phyloP scores from a whole-genome alignment of 1,284 basidiomycete species.

The Mycosarcoma mackinlayi region DNA sequence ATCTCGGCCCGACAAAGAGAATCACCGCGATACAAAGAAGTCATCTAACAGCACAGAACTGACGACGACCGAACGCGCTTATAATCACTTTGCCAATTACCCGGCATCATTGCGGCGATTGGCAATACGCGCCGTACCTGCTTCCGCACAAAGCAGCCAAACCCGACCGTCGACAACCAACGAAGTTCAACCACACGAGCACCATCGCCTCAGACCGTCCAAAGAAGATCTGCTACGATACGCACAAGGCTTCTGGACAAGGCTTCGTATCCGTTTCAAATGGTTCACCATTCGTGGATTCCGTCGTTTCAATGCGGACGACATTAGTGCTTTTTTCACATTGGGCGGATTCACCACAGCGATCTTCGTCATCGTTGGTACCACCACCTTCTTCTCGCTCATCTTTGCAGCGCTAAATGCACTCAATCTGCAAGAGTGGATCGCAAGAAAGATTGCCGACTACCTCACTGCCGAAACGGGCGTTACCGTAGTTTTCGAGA shows the following conservation, averaged over 20 bases:
- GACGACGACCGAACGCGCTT: conserved; percentile 38
- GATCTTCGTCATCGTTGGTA: conserved; percentile 91
- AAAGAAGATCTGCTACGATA: conserved; percentile 81
- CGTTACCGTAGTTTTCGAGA: conserved; percentile 94
- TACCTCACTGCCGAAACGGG: conserved; percentile 94
- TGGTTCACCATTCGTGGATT: conserved; percentile 98
- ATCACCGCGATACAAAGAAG: neutral
- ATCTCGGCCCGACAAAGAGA: neutral
- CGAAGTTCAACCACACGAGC: conserved; percentile 21
- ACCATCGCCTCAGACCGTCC: conserved; percentile 47
- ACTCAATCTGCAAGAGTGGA: conserved; percentile 89
- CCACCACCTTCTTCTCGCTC: conserved; percentile 95
- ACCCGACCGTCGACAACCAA: conserved; percentile 5
- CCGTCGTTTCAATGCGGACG: conserved; percentile 93
- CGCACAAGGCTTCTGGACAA: conserved; percentile 88
- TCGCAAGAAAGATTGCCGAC: conserved; percentile 89
- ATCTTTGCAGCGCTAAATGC: conserved; percentile 90
- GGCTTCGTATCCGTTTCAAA: conserved; percentile 90
- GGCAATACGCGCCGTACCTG: conserved; percentile 55
- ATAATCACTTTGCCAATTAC: conserved; percentile 60
- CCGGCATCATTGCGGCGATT: conserved; percentile 58
- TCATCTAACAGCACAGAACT: conserved; percentile 21
- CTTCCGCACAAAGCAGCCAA: conserved; percentile 12
- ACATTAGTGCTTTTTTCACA: conserved; percentile 94
- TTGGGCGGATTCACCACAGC: conserved; percentile 85